Percentiles rank a stretch among this genome's conserved stretches.
phyloP scores from a whole-genome alignment of 1,284 basidiomycete genomes.

The Trametes pubescens region DNA sequence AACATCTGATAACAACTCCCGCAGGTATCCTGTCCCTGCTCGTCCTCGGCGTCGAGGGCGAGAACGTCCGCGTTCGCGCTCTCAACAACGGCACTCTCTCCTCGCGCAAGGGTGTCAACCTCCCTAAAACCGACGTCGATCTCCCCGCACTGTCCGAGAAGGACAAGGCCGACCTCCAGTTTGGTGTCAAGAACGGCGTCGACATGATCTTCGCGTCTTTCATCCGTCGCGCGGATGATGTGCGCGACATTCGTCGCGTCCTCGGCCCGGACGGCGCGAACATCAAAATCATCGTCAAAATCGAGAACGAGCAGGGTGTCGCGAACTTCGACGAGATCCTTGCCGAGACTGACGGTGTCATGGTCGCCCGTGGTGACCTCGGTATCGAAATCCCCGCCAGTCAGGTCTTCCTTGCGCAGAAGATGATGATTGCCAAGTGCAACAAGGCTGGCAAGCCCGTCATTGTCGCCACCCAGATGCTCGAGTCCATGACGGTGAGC shows the following conservation, averaged over 20 bases:
- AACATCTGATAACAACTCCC: constrained; percentile 3
- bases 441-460: constrained; percentile 97
- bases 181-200: constrained; percentile 97
- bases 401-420: constrained; percentile 98
- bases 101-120: constrained; percentile 99
- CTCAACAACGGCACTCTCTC: constrained; percentile 95
- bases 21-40: constrained; percentile 92
- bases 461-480: constrained; percentile 99
- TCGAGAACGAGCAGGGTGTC: constrained; percentile 98
- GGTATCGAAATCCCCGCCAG: constrained; percentile 98
- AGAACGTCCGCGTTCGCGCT: constrained; percentile 86
- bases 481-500: constrained; percentile 97
- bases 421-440: constrained; percentile 99
- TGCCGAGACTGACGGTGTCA: constrained; percentile 93
- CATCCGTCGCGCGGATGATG: constrained; percentile 93
- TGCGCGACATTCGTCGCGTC: constrained; percentile 89
- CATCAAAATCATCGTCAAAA: constrained; percentile 99
- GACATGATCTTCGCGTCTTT: constrained; percentile 99
- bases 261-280: constrained; percentile 91
- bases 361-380: constrained; percentile 98
- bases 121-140: constrained; percentile 98
- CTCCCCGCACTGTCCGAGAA: constrained; percentile 98
- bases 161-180: constrained; percentile 94
- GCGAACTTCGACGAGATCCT: constrained; percentile 98
- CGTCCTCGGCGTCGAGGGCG: constrained; percentile 87